Conservation (phyloP, 306 rosid genomes). For the Elaeagnus macrophylla region DNA sequence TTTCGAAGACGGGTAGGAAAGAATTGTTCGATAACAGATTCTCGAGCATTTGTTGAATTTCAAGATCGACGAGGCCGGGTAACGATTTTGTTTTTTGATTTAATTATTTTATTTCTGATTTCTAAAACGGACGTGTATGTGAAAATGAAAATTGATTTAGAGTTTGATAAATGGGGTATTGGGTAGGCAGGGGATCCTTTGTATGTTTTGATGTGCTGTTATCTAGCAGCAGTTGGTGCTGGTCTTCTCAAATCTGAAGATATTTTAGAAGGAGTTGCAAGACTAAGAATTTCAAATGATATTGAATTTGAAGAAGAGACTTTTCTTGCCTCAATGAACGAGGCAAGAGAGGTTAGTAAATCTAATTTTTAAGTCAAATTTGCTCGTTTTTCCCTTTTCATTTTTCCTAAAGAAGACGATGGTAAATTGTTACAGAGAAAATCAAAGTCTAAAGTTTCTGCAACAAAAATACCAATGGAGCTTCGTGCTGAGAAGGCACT, state of each 20-base stretch:
- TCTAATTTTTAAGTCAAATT: neutral
- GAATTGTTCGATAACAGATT: conserved; percentile 49
- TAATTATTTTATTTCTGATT: neutral
- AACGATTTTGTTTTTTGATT: neutral
- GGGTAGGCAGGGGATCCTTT: conserved; percentile 83
- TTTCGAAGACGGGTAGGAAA: conserved; percentile 81
- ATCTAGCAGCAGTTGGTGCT: conserved; percentile 85
- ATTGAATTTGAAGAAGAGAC: conserved; percentile 85
- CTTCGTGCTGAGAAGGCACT: conserved; percentile 33
- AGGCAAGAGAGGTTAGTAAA: conserved; percentile 70
- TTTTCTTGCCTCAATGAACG: conserved; percentile 43
- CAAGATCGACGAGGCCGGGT: conserved; percentile 69
- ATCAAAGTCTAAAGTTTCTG: conserved; percentile 42
- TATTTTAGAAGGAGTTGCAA: conserved; percentile 76
- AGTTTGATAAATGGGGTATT: conserved; percentile 8
- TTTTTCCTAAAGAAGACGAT: neutral
- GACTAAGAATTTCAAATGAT: conserved; percentile 73
- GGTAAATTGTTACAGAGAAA: conserved; percentile 37
- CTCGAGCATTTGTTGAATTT: conserved; percentile 68
- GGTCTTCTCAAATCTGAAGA: conserved; percentile 94
- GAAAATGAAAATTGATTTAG: neutral
- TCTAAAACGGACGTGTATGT: too few relatives aligned
- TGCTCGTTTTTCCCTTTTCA: too few relatives aligned
- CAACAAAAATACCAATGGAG: conserved; percentile 59
- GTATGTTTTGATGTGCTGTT: conserved; percentile 76